phyloP scores from a whole-genome alignment of 2,329 filamentous ascomycete genomes.

The Alternaria triticina region DNA sequence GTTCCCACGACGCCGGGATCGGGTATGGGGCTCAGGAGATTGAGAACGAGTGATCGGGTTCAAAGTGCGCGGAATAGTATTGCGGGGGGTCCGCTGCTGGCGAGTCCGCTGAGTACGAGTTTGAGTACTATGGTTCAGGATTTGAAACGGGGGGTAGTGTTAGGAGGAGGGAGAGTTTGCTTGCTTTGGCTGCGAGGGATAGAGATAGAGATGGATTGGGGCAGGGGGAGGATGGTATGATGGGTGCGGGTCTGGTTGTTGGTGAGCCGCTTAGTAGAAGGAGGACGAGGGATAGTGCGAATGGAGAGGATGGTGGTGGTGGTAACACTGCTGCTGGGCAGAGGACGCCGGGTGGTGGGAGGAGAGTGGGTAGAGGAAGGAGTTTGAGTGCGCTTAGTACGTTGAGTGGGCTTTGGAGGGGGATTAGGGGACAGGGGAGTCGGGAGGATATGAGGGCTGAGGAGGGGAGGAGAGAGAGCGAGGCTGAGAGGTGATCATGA shows the following conservation, averaged over 20 bases:
- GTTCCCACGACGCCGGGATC: constrained; percentile 27
- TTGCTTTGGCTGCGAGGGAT: constrained; percentile 11
- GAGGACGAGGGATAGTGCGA: constrained; percentile 19
- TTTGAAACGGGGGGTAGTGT: constrained; percentile 60
- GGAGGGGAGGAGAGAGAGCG: background rate
- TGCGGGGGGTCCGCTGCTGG: constrained; percentile 62
- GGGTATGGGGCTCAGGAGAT: constrained; percentile 31
- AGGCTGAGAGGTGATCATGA: background rate
- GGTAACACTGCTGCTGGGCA: constrained; percentile 8
- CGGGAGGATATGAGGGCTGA: constrained; percentile 16
- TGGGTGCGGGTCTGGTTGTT: constrained; percentile 1
- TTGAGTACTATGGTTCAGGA: constrained; percentile 70
- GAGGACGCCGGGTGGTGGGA: background rate
- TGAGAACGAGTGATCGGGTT: constrained; percentile 45
- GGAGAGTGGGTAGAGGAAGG: constrained; percentile 16
- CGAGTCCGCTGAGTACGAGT: constrained; percentile 65
- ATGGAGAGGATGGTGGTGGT: background rate
- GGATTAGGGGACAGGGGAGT: constrained; percentile 26
- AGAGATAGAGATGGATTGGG: constrained; percentile 8
- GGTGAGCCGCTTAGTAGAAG: constrained; percentile 34
- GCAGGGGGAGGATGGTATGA: constrained; percentile 3
- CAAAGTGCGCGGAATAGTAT: constrained; percentile 51
- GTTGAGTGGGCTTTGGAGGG: constrained; percentile 39
- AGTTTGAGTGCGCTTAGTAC: constrained; percentile 38
- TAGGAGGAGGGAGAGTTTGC: background rate